These are phyloP conservation scores for Turnera subulata DNA, from an alignment of 345 rosid genomes.

Conservation along the genomic window DNA sequence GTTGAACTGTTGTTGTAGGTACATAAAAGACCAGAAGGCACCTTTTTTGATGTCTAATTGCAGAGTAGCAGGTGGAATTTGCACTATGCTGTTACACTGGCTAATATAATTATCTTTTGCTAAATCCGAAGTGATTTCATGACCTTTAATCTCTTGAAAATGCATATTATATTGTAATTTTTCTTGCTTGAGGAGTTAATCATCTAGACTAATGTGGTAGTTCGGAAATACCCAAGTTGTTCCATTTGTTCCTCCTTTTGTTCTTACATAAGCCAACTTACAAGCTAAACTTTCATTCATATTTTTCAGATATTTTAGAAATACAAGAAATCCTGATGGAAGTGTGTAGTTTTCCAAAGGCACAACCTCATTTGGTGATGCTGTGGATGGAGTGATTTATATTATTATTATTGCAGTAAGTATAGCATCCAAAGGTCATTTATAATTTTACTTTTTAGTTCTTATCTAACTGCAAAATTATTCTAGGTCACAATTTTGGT, in stretches of 20 bases:
- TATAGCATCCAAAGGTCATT: slow-evolving; percentile 6
- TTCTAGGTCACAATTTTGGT: slow-evolving; percentile 93
- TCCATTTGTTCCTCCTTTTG: not conserved
- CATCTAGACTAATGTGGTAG: too few relatives aligned
- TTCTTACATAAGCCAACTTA: not conserved
- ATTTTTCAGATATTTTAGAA: slow-evolving; percentile 67
- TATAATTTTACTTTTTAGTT: not conserved
- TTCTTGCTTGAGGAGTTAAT: too few relatives aligned
- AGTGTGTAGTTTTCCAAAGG: slow-evolving; percentile 59
- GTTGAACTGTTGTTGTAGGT: slow-evolving; percentile 45
- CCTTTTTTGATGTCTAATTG: slow-evolving; percentile 98
- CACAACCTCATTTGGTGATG: slow-evolving; percentile 47
- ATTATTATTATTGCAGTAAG: slow-evolving; percentile 93
- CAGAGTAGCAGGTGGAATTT: slow-evolving; percentile 97
- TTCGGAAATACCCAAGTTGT: too few relatives aligned
- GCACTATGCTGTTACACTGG: slow-evolving; percentile 78
- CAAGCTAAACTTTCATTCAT: slow-evolving; percentile 10
- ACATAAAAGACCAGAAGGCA: slow-evolving; percentile 74
- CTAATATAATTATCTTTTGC: slow-evolving; percentile 7
- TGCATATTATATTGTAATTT: not conserved
- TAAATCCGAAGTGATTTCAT: not conserved
- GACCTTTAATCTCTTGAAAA: not conserved
- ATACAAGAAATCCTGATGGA: slow-evolving; percentile 55
- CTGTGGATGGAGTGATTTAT: slow-evolving; percentile 68
- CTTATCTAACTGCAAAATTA: slow-evolving; percentile 26